Evolutionary conservation across 495 filamentous ascomycete species (phyloP).

Genomic region (Aspergillus bridgeri): DNA sequence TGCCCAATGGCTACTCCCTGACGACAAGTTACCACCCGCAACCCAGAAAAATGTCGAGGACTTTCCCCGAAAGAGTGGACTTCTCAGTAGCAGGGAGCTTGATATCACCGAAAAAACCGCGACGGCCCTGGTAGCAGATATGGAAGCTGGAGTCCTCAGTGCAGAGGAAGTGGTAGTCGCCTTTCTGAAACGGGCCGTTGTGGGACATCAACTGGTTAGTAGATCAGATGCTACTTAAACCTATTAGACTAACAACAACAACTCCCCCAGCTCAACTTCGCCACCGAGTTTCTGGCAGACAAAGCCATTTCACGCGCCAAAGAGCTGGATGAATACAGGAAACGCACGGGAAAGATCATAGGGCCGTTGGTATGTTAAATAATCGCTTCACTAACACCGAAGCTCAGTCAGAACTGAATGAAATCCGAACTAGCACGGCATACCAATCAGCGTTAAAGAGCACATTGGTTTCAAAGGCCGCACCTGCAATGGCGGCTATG

Average conservation of each 20-base stretch:
- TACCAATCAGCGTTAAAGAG: constrained; percentile 67
- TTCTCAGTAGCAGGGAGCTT: constrained; percentile 52
- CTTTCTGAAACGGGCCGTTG: constrained; percentile 58
- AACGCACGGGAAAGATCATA: constrained; percentile 34
- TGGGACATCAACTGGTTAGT: constrained; percentile 57
- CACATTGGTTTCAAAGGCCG: constrained; percentile 55
- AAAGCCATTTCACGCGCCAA: constrained; percentile 57
- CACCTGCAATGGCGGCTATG: constrained; percentile 41
- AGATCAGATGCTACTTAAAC: not conserved
- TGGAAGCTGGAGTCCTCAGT: constrained; percentile 45
- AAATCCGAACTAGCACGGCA: constrained; percentile 60
- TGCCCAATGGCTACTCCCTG: constrained; percentile 37
- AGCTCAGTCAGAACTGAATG: too few relatives aligned
- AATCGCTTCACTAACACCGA: too few relatives aligned
- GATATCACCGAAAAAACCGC: constrained; percentile 56
- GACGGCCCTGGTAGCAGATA: constrained; percentile 48
- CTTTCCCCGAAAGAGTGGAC: constrained; percentile 41
- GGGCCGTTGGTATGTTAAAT: constrained; percentile 33
- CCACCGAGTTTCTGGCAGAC: constrained; percentile 65
- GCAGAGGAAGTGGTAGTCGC: constrained; percentile 56
- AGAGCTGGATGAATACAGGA: constrained; percentile 51
- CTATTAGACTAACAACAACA: not conserved
- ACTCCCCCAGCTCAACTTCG: constrained; percentile 58
- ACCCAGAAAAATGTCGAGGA: constrained; percentile 37
- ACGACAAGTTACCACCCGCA: constrained; percentile 26